Conservation (phyloP, 2,329 filamentous ascomycete genomes). For the Chaetomium globosum region DNA sequence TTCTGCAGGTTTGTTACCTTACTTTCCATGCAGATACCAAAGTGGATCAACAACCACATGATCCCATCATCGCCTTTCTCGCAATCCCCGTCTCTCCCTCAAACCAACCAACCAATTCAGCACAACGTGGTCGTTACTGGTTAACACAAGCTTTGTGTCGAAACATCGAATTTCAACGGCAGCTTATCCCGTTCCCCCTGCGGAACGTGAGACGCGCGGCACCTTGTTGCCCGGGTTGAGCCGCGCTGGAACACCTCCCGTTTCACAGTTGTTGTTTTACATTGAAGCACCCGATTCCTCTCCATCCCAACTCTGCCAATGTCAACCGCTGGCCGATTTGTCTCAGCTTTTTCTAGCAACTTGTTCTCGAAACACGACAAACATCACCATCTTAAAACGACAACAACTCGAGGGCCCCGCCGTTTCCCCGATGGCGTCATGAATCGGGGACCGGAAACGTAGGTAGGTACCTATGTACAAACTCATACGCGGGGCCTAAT, state of each 20-base stretch:
- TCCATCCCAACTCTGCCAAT: not conserved
- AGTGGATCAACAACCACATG: not conserved
- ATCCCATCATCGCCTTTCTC: not conserved
- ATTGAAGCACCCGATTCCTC: not conserved
- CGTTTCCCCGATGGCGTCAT: not conserved
- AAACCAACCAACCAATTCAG: not conserved
- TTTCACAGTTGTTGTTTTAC: constrained; percentile 4
- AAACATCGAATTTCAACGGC: not conserved
- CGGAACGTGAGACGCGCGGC: not conserved
- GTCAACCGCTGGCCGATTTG: not conserved
- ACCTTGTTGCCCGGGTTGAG: not conserved
- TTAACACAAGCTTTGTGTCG: not conserved
- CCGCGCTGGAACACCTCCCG: constrained; percentile 6
- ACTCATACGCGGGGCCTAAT: no score
- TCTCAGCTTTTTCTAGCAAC: not conserved
- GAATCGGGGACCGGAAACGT: no score
- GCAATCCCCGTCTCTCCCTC: no score
- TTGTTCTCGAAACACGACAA: not conserved
- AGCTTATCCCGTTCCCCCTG: not conserved
- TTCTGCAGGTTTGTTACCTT: no score
- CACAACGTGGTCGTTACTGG: not conserved
- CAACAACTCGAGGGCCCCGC: not conserved
- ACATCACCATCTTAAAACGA: not conserved
- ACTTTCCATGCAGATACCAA: no score
- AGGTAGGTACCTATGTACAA: no score